phyloP scores from a whole-genome alignment of 257 asterid species.

The Salvia hispanica region DNA sequence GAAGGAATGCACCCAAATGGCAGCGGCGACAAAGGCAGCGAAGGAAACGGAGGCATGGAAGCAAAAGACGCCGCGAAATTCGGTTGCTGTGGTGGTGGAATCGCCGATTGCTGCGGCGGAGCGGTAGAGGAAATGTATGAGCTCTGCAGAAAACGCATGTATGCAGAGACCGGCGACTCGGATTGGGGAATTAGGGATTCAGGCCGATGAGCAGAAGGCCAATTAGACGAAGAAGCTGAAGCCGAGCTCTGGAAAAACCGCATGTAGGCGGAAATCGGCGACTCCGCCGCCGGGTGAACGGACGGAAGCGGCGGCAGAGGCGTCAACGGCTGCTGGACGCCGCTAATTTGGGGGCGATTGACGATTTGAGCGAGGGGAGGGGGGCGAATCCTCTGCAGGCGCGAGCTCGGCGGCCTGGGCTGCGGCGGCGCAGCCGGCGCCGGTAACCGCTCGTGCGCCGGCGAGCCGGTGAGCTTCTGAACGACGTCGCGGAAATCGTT shows the following conservation, averaged over 20 bases:
- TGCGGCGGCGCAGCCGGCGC: constrained; percentile 51
- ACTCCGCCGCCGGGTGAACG: constrained; percentile 48
- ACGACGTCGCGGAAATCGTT: constrained; percentile 86
- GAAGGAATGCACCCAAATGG: constrained; percentile 42
- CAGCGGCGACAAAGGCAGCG: constrained; percentile 41
- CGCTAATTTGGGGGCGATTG: constrained; percentile 44
- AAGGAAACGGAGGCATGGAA: constrained; percentile 23
- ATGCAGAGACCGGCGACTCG: constrained; percentile 37
- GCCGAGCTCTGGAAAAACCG: constrained; percentile 39
- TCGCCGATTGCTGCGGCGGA: constrained; percentile 29
- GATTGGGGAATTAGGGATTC: constrained; percentile 31
- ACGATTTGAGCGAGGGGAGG: constrained; percentile 74
- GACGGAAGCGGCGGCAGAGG: constrained; percentile 62
- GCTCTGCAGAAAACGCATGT: constrained; percentile 36
- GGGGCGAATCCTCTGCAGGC: constrained; percentile 91
- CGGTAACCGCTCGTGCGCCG: constrained; percentile 63
- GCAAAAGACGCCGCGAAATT: constrained; percentile 14
- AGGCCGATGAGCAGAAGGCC: constrained; percentile 30
- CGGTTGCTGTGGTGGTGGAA: constrained; percentile 28
- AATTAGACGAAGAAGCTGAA: constrained; percentile 29
- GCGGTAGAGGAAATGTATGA: constrained; percentile 26
- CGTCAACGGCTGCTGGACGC: constrained; percentile 55
- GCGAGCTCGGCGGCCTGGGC: constrained; percentile 64
- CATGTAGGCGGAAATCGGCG: constrained; percentile 53
- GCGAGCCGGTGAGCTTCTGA: constrained; percentile 88